Conservation (phyloP, 1,284 basidiomycete species). For the Naganishia sp. region DNA sequence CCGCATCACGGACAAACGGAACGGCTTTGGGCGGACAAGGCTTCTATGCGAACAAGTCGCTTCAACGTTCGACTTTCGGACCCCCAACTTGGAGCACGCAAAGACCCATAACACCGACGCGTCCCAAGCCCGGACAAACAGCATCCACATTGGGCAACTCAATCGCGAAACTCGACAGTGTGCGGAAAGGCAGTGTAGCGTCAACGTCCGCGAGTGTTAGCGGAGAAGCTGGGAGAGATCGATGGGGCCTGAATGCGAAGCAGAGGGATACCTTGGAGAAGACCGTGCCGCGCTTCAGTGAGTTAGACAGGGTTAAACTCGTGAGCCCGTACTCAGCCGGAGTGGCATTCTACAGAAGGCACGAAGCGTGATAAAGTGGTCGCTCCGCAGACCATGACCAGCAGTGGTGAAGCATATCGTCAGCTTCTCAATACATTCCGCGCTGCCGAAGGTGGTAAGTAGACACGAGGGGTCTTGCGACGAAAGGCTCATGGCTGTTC, state of each 20-base stretch:
- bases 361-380: constrained; percentile 1
- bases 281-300: constrained; percentile 12
- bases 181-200: constrained; percentile 3
- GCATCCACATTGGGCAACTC: constrained; percentile 11
- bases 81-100: neutral
- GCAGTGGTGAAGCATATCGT: constrained; percentile 11
- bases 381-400: neutral
- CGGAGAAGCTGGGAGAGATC: neutral
- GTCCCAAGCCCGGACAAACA: neutral
- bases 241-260: constrained; percentile 17
- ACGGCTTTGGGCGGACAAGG: neutral
- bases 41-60: neutral
- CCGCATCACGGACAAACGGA: neutral
- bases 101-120: constrained; percentile 4
- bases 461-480: neutral
- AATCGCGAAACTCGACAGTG: constrained; percentile 3
- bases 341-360: neutral
- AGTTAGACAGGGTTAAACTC: neutral
- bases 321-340: neutral
- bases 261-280: constrained; percentile 15
- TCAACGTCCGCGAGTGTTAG: neutral
- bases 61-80: neutral
- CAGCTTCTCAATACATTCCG: constrained; percentile 22
- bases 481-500: neutral
- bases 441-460: constrained; percentile 20